Conservation (phyloP, 2,329 filamentous ascomycete species). For the Nemania bipapillata region DNA sequence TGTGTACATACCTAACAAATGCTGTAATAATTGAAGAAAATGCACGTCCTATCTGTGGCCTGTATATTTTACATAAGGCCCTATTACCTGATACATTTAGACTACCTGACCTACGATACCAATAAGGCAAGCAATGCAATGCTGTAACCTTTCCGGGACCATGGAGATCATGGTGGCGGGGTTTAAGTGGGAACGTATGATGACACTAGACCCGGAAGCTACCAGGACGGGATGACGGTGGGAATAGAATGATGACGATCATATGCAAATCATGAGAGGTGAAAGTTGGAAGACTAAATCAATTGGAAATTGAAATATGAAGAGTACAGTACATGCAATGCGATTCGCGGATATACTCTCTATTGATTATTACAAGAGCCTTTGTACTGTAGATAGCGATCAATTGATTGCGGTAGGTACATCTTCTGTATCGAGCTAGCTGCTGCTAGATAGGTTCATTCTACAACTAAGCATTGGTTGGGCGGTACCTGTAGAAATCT, state of each 20-base stretch:
- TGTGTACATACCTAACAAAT: not conserved
- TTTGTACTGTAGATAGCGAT: too few relatives aligned
- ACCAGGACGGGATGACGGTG: slow-evolving; percentile 24
- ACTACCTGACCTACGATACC: not conserved
- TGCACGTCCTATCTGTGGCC: not conserved
- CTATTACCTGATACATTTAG: not conserved
- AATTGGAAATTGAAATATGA: not conserved
- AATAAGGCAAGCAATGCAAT: not conserved
- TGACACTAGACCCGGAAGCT: slow-evolving; percentile 19
- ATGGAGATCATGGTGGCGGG: slow-evolving; percentile 24
- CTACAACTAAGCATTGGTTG: too few relatives aligned
- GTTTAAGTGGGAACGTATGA: slow-evolving; percentile 19
- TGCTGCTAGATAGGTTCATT: too few relatives aligned
- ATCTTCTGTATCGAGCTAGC: too few relatives aligned
- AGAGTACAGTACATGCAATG: not conserved
- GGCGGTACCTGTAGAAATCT: too few relatives aligned
- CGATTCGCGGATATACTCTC: not conserved
- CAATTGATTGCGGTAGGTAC: too few relatives aligned
- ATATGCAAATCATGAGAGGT: slow-evolving; percentile 6
- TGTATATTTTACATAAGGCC: not conserved
- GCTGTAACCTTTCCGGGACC: not conserved
- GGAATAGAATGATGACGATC: slow-evolving; percentile 17
- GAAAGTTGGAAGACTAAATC: not conserved
- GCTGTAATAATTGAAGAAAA: not conserved
- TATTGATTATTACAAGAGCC: not conserved